Evolutionary conservation across 2,329 filamentous ascomycete genomes (phyloP).

Genomic region (Pestalotiopsis sp.): DNA sequence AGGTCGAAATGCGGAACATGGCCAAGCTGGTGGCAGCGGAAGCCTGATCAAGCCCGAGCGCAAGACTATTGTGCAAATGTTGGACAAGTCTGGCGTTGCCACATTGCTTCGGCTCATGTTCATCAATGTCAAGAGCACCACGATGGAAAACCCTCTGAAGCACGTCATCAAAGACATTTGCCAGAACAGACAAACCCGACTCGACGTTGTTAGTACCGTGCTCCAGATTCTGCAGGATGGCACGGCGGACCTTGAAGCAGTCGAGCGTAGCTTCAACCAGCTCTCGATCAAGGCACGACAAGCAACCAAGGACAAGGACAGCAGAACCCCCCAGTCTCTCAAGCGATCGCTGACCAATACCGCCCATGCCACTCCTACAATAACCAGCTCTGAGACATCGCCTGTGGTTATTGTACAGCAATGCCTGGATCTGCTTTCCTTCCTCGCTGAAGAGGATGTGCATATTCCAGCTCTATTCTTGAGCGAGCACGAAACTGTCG

Average conservation of each 20-base stretch:
- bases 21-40: conserved; percentile 24
- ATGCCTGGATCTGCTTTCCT: conserved; percentile 82
- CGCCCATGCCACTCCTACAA: conserved; percentile 39
- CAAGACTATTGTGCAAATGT: conserved; percentile 88
- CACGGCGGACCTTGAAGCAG: conserved; percentile 86
- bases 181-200: conserved; percentile 92
- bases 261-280: conserved; percentile 93
- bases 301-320: conserved; percentile 57
- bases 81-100: conserved; percentile 92
- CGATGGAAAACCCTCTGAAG: conserved; percentile 80
- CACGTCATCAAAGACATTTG: conserved; percentile 88
- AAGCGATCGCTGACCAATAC: conserved; percentile 72
- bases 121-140: conserved; percentile 80
- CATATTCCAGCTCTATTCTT: conserved; percentile 91
- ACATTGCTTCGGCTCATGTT: conserved; percentile 99
- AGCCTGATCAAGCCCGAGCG: conserved; percentile 64
- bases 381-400: conserved; percentile 81
- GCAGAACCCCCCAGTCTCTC: conserved; percentile 77
- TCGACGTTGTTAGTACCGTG: conserved; percentile 89
- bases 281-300: conserved; percentile 89
- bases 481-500: conserved; percentile 82
- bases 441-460: conserved; percentile 79
- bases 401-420: conserved; percentile 95
- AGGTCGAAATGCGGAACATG: conserved; percentile 23
- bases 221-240: conserved; percentile 95